Conservation (phyloP, 768 basidiomycete species). For the Gautieria morchelliformis region DNA sequence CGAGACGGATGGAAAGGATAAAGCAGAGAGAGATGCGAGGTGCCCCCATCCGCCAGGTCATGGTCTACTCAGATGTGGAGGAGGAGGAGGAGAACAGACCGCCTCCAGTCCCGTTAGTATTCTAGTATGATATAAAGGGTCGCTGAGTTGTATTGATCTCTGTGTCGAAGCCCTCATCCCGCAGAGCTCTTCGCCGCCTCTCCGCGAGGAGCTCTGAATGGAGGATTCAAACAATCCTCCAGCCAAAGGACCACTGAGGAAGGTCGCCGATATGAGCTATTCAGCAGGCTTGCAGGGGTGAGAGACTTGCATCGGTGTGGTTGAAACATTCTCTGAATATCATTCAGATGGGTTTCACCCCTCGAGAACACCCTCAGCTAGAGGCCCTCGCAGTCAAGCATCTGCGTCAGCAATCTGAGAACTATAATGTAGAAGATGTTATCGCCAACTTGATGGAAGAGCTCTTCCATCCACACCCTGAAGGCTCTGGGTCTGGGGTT, state of each 20-base stretch:
- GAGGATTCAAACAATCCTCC: background rate
- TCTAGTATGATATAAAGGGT: background rate
- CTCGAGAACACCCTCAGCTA: conserved; percentile 1
- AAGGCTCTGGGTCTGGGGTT: background rate
- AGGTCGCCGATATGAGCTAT: background rate
- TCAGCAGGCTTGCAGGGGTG: background rate
- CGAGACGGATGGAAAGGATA: conserved; percentile 17
- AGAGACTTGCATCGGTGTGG: background rate
- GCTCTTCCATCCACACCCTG: background rate
- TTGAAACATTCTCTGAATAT: background rate
- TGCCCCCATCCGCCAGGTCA: background rate
- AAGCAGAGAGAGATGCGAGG: conserved; percentile 19
- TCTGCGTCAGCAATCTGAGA: background rate
- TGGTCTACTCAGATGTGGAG: background rate
- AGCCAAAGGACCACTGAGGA: background rate
- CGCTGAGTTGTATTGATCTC: background rate
- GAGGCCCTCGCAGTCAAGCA: background rate
- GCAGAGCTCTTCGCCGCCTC: background rate
- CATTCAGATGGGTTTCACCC: conserved; percentile 7
- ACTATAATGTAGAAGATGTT: background rate
- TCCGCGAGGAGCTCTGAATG: background rate
- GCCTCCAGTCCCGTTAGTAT: background rate
- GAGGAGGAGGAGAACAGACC: background rate
- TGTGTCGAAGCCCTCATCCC: background rate
- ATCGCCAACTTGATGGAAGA: background rate